phyloP scores from a whole-genome alignment of 495 filamentous ascomycete genomes.

The Stereocaulon alpinum region DNA sequence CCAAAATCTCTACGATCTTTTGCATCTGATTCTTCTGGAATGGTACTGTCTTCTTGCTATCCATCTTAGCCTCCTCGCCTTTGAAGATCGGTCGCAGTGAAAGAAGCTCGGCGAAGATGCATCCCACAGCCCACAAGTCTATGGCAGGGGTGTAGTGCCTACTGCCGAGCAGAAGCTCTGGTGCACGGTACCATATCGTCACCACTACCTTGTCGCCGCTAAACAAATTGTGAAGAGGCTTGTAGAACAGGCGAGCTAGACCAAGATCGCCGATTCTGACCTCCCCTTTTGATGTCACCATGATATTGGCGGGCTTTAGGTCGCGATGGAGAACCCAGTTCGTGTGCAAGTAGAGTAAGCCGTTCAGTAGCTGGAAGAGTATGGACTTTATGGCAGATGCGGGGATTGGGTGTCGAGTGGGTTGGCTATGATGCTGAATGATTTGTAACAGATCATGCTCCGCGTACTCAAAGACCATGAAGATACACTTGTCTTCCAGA shows the following conservation, averaged over 20 bases:
- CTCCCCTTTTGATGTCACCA: conserved; percentile 82
- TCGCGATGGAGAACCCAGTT: conserved; percentile 98
- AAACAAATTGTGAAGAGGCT: conserved; percentile 82
- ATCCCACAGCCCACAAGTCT: conserved; percentile 95
- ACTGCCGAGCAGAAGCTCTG: conserved; percentile 82
- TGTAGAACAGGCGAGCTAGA: conserved; percentile 84
- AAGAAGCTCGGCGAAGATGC: conserved; percentile 92
- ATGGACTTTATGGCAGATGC: conserved; percentile 82
- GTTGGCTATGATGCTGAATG: conserved; percentile 93
- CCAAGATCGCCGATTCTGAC: conserved; percentile 93
- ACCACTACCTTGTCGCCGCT: conserved; percentile 97
- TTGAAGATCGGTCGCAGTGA: conserved; percentile 94
- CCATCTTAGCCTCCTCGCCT: conserved; percentile 98
- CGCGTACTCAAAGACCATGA: conserved; percentile 99
- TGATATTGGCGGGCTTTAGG: conserved; percentile 96
- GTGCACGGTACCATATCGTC: conserved; percentile 98
- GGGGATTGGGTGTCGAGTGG: conserved; percentile 75
- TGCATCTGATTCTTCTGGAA: conserved; percentile 99
- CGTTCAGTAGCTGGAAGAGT: conserved; percentile 89
- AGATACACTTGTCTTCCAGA: conserved; percentile 97
- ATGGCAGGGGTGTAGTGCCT: conserved; percentile 93
- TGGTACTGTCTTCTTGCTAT: conserved; percentile 89
- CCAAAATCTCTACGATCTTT: conserved; percentile 94
- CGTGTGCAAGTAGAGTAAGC: conserved; percentile 84
- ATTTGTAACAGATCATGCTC: conserved; percentile 96